These are phyloP conservation scores for Arabidopsis hybrid DNA, from an alignment of 441 rosid species.

Conservation along the genomic window DNA sequence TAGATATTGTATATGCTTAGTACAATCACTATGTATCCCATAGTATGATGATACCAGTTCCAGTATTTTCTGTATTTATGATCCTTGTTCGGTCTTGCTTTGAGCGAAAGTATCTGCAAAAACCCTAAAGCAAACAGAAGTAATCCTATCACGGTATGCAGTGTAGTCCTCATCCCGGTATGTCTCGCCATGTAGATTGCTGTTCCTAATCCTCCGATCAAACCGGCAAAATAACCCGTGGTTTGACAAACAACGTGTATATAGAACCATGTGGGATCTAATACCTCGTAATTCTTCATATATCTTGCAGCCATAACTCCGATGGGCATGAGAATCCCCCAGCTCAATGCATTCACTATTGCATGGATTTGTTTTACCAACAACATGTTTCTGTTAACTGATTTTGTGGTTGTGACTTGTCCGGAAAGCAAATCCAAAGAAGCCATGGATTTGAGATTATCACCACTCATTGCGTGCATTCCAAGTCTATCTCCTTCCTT, in stretches of 20 bases:
- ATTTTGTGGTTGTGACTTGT: conserved; percentile 24
- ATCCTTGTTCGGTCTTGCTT: conserved; percentile 59
- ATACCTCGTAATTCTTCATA: conserved; percentile 52
- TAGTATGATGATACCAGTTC: conserved; percentile 62
- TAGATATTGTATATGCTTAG: conserved; percentile 55
- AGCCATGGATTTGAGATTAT: conserved; percentile 35
- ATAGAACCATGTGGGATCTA: conserved; percentile 64
- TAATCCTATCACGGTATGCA: conserved; percentile 59
- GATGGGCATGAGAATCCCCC: conserved; percentile 68
- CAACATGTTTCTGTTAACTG: conserved; percentile 20
- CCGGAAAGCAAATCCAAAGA: conserved; percentile 37
- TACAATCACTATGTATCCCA: conserved; percentile 55
- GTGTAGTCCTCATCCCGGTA: conserved; percentile 35
- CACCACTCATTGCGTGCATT: conserved; percentile 38
- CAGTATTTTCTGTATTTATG: conserved; percentile 65
- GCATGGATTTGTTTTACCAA: conserved; percentile 57
- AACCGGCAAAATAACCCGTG: conserved; percentile 54
- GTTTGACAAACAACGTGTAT: conserved; percentile 54
- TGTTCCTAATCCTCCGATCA: conserved; percentile 60
- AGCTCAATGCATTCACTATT: conserved; percentile 62
- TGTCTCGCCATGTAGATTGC: conserved; percentile 52
- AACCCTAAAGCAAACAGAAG: conserved; percentile 56
- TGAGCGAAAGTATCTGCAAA: conserved; percentile 56
- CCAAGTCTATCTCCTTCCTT: conserved; percentile 35
- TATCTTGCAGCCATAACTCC: conserved; percentile 63